A percentile compares a stretch with the other conserved stretches of the same genome.
These are phyloP conservation scores for Ceratocystis smalleyi DNA, from an alignment of 2,329 filamentous ascomycete genomes.

Conservation along the genomic window DNA sequence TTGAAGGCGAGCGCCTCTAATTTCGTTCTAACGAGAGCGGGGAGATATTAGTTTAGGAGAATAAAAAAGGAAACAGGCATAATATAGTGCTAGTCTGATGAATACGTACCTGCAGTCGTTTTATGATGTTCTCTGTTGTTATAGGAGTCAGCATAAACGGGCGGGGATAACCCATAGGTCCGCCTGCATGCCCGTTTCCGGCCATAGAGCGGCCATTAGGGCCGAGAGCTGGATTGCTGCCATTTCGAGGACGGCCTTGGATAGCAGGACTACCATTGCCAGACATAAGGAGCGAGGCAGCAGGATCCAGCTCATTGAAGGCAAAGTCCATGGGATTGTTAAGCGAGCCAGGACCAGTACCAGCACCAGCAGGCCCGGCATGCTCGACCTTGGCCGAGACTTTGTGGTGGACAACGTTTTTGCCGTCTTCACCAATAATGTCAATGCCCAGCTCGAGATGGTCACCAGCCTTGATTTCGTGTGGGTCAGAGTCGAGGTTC, in stretches of 20 bases:
- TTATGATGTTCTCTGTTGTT: slow-evolving; percentile 88
- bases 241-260: slow-evolving; percentile 53
- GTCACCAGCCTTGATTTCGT: slow-evolving; percentile 81
- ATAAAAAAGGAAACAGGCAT: background rate
- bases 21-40: slow-evolving; percentile 49
- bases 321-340: slow-evolving; percentile 75
- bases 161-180: slow-evolving; percentile 50
- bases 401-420: slow-evolving; percentile 96
- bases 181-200: slow-evolving; percentile 35
- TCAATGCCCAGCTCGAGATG: slow-evolving; percentile 92
- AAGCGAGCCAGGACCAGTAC: slow-evolving; percentile 20
- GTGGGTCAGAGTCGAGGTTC: slow-evolving; percentile 89
- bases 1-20: slow-evolving; percentile 78
- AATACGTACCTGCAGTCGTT: slow-evolving; percentile 58
- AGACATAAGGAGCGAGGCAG: slow-evolving; percentile 57
- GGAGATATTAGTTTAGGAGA: slow-evolving; percentile 15
- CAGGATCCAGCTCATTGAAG: slow-evolving; percentile 79
- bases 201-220: slow-evolving; percentile 45
- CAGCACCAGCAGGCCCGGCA: slow-evolving; percentile 63
- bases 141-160: slow-evolving; percentile 79
- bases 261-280: slow-evolving; percentile 42
- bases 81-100: too few species aligned
- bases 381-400: slow-evolving; percentile 94
- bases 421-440: slow-evolving; percentile 96
- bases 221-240: slow-evolving; percentile 48